Evolutionary conservation across 2,329 filamentous ascomycete species (phyloP), one percentile per base, ranked within the genome.

Genomic region (Dactylella cylindrospora): DNA sequence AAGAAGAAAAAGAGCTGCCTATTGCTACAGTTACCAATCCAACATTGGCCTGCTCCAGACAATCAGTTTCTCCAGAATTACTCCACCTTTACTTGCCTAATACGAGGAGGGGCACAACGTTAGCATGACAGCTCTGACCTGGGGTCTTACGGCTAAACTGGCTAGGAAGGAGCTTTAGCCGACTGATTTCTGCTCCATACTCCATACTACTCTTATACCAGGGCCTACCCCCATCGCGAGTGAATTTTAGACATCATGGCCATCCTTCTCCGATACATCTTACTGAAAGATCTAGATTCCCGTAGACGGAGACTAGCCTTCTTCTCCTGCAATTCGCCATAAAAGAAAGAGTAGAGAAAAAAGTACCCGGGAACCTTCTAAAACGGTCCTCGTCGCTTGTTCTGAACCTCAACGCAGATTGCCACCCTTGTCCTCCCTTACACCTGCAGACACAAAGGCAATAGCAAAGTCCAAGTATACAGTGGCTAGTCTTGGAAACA

Each of bases 111-210:
- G n/a, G n/a, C n/a, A n/a, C n/a, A n/a, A n/a, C n/a, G 41, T 35
- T 13, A 36, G 31, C 25, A 13, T n/a, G n/a, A n/a, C 10, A 23
- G 17, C 15, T 47, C 13, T 2, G 41, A 33, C 25, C 51, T 26
- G 38, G 49, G 38, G 26, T 35, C n/a, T 39, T 26, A 50, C 54
- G 47, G 47, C 41, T 53, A 61, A 61, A 53, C 20, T 47, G 32
- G 36, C 41, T 61, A 53, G 55, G 55, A 47, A 61, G 55, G 55
- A 53, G 55, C 55, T 61, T 61, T 61, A 61, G 55, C 55, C 55
- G 55, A 61, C 38, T 40, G 25, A 20, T 19, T 32, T 41, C n/a
- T 13, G 25, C 44, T 46, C 28, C 40, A 46, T 60, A 60, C 54
- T 47, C 54, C 54, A 44, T 52, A 51, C 43, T 9, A 25, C 23